phyloP scores from a whole-genome alignment of 441 rosid genomes.

The Breynia disticha region DNA sequence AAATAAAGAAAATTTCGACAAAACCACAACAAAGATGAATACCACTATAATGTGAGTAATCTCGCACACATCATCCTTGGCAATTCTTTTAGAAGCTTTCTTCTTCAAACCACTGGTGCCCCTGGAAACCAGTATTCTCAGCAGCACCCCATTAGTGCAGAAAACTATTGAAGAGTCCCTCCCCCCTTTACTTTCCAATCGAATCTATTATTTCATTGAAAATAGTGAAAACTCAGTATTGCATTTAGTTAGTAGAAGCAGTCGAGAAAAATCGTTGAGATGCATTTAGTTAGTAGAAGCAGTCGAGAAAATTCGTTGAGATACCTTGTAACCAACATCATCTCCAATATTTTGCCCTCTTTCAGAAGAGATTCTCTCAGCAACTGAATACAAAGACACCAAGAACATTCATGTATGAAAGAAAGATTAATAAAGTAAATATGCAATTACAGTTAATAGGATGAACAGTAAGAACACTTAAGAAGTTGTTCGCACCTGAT shows the following conservation, averaged over 20 bases:
- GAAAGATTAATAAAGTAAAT: constrained; percentile 1
- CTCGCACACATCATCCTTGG: constrained; percentile 38
- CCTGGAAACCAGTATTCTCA: constrained; percentile 68
- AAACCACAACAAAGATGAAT: constrained; percentile 12
- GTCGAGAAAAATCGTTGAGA: constrained; percentile 2
- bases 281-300: not conserved
- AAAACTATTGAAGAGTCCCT: constrained; percentile 79
- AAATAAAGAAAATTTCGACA: constrained; percentile 1
- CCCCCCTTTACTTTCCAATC: constrained; percentile 88
- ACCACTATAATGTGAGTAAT: constrained; percentile 97
- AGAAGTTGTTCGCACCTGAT: constrained; percentile 46
- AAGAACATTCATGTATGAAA: constrained; percentile 12
- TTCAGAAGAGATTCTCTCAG: constrained; percentile 88
- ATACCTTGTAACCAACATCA: constrained; percentile 88
- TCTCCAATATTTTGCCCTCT: constrained; percentile 81
- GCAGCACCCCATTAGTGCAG: constrained; percentile 89
- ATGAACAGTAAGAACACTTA: constrained; percentile 3
- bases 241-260: not conserved
- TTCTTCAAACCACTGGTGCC: constrained; percentile 30
- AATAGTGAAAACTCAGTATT: not conserved
- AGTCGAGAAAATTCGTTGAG: constrained; percentile 1
- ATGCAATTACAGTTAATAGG: constrained; percentile 4
- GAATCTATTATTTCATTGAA: constrained; percentile 39
- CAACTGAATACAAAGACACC: constrained; percentile 39
- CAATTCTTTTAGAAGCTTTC: constrained; percentile 19